These are phyloP conservation scores for Beauveria sp. DNA, from an alignment of 2,329 filamentous ascomycete genomes.

Conservation along the genomic window DNA sequence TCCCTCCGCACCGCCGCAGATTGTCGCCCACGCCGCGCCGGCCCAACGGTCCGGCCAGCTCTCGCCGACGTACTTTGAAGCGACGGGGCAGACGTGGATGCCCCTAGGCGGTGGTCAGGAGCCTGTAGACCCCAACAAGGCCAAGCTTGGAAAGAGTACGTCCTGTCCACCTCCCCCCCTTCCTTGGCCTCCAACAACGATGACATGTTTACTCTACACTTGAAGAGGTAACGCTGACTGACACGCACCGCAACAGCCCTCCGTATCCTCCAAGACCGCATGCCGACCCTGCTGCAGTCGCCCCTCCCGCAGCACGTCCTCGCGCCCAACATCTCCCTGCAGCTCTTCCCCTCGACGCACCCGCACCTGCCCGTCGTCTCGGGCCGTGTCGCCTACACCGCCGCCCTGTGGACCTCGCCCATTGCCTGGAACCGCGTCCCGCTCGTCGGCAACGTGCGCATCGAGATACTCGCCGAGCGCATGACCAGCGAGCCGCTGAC, in stretches of 20 bases:
- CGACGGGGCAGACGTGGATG: conserved; percentile 23
- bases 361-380: conserved; percentile 88
- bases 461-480: conserved; percentile 83
- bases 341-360: conserved; percentile 69
- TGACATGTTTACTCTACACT: too few relatives aligned
- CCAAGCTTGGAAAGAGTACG: conserved; percentile 57
- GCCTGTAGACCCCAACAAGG: conserved; percentile 47
- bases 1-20: background rate
- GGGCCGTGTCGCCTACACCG: conserved; percentile 82
- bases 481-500: conserved; percentile 59
- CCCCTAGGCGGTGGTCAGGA: conserved; percentile 23
- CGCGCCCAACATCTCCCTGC: conserved; percentile 62
- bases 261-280: conserved; percentile 55
- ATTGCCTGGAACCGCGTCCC: conserved; percentile 93
- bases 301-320: conserved; percentile 69
- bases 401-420: conserved; percentile 91
- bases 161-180: conserved; percentile 11
- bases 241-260: conserved; percentile 40
- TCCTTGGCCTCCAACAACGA: too few relatives aligned
- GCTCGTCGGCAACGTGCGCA: conserved; percentile 79
- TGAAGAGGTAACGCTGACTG: conserved; percentile 10
- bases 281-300: conserved; percentile 60
- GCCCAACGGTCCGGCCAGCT: conserved; percentile 8
- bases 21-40: conserved; percentile 6
- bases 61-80: conserved; percentile 26